Evolutionary conservation across 2,329 filamentous ascomycete species (phyloP).

Genomic region (Conoideocrella luteorostrata): DNA sequence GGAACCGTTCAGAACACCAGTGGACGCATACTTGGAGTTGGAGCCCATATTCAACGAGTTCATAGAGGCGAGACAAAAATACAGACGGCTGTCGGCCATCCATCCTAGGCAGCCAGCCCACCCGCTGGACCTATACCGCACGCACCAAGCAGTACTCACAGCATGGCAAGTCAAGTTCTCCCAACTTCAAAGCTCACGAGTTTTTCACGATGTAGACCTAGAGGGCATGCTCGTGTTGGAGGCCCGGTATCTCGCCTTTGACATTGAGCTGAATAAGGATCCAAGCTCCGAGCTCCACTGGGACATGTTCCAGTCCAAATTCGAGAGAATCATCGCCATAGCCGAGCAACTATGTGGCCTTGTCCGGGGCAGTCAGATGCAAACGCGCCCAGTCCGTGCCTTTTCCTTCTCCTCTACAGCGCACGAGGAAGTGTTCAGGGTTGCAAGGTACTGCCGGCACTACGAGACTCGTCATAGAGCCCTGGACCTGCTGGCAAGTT

Average conservation of each 20-base stretch:
- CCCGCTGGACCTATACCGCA: background rate
- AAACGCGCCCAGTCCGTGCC: background rate
- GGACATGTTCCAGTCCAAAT: background rate
- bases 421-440: background rate
- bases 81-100: background rate
- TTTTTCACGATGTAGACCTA: background rate
- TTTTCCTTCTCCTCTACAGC: background rate
- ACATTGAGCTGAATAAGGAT: background rate
- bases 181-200: background rate
- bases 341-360: background rate
- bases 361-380: background rate
- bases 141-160: background rate
- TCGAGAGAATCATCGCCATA: background rate
- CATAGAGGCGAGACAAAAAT: background rate
- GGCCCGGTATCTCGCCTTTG: background rate
- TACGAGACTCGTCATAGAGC: background rate
- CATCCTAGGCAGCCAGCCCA: background rate
- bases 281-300: background rate
- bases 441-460: background rate
- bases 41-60: background rate
- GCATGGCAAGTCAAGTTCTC: background rate
- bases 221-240: background rate
- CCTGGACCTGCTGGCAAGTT: background rate
- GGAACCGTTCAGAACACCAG: background rate
- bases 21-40: background rate